These are phyloP conservation scores for Lipomyces orientalis DNA, from an alignment of 805 yeast genomes.

Conservation along the genomic window DNA sequence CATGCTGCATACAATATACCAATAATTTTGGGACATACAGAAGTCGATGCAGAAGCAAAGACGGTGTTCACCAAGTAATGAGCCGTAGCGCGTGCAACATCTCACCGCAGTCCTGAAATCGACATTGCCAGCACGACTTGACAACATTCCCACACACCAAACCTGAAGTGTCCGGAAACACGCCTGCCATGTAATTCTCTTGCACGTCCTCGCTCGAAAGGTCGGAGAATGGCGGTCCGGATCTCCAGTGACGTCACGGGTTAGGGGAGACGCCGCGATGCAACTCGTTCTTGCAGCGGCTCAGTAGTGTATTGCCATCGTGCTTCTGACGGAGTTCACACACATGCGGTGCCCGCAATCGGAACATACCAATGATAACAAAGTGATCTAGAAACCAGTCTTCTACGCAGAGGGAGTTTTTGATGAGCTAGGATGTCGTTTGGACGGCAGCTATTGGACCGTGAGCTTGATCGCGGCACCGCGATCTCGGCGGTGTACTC, in stretches of 20 bases:
- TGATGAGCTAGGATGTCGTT: not conserved
- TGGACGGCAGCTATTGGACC: conserved; percentile 9
- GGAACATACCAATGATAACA: not conserved
- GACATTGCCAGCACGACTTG: not conserved
- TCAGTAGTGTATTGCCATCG: not conserved
- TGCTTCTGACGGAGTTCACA: too few species aligned
- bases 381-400: not conserved
- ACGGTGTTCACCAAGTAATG: not conserved
- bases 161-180: conserved; percentile 5
- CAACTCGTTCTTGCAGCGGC: too few species aligned
- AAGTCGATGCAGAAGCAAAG: not conserved
- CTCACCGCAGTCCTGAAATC: not conserved
- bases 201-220: not conserved
- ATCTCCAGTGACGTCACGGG: too few species aligned
- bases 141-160: not conserved
- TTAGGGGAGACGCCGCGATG: too few species aligned
- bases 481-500: conserved; percentile 18
- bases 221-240: not conserved
- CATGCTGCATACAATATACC: not conserved
- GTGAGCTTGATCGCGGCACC: conserved; percentile 1
- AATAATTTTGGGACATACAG: not conserved
- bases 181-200: not conserved
- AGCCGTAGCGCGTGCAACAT: not conserved
- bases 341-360: not conserved
- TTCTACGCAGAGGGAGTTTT: not conserved